Conservation (phyloP, 2,329 filamentous ascomycete species). For the Didymella arachidicola region DNA sequence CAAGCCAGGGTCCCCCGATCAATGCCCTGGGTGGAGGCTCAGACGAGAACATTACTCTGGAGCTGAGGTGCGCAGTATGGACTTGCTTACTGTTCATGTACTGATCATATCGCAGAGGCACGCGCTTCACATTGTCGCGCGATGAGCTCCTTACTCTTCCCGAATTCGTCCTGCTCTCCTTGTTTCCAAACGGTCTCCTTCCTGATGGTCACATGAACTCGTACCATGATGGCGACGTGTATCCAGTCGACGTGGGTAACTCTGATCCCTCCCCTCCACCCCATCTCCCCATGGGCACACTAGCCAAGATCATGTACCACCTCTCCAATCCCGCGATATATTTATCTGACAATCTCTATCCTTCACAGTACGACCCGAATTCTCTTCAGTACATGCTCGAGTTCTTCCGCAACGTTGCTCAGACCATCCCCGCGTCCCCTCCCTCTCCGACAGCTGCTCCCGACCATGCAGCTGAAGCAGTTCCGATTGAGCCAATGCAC, state of each 20-base stretch:
- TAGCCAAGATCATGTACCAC: conserved; percentile 51
- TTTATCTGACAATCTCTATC: conserved; percentile 64
- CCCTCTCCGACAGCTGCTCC: conserved; percentile 65
- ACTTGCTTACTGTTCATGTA: neutral
- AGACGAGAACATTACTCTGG: conserved; percentile 94
- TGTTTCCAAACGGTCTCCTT: conserved; percentile 97
- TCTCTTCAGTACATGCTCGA: conserved; percentile 99
- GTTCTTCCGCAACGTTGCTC: conserved; percentile 94
- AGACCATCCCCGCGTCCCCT: conserved; percentile 84
- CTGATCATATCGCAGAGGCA: conserved; percentile 69
- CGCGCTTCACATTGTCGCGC: conserved; percentile 89
- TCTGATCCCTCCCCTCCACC: conserved; percentile 41
- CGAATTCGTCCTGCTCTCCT: conserved; percentile 95
- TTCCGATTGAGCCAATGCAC: conserved; percentile 76
- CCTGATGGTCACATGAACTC: conserved; percentile 95
- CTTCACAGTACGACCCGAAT: conserved; percentile 86
- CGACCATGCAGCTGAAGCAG: conserved; percentile 58
- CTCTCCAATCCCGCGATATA: conserved; percentile 59
- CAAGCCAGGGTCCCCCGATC: conserved; percentile 76
- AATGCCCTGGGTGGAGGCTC: conserved; percentile 81
- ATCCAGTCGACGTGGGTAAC: conserved; percentile 91
- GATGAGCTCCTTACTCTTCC: conserved; percentile 95
- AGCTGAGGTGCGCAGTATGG: conserved; percentile 74
- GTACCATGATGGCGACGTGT: conserved; percentile 90
- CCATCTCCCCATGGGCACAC: conserved; percentile 43